These are phyloP conservation scores for Centella asiatica DNA, from an alignment of 129 eudicot species.

Conservation along the genomic window DNA sequence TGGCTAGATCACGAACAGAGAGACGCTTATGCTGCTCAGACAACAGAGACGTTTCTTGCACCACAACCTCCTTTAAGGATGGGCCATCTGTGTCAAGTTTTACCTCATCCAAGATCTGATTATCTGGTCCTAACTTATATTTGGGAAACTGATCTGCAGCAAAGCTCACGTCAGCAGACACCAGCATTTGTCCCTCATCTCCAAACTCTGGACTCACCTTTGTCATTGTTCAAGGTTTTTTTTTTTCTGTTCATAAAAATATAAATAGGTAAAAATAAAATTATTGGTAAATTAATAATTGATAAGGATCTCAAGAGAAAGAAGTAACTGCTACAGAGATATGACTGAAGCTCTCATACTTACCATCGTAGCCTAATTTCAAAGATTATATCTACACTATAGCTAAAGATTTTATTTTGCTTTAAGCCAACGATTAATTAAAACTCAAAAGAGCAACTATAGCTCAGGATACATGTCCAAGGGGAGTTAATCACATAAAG, in stretches of 20 bases:
- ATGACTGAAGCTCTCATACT: not conserved
- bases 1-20: slow-evolving; percentile 91
- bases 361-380: slow-evolving; percentile 2
- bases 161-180: slow-evolving; percentile 81
- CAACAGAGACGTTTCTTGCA: slow-evolving; percentile 61
- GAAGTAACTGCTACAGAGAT: not conserved
- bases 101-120: slow-evolving; percentile 73
- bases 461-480: not conserved
- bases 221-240: slow-evolving; percentile 44
- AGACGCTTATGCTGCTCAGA: slow-evolving; percentile 89
- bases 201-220: slow-evolving; percentile 80
- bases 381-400: no score
- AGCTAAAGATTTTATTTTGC: not conserved
- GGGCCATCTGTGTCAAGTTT: slow-evolving; percentile 63
- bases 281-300: not conserved
- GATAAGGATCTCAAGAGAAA: not conserved
- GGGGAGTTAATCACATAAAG: not conserved
- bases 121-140: slow-evolving; percentile 78
- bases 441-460: not conserved
- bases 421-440: not conserved
- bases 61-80: slow-evolving; percentile 75
- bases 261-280: not conserved
- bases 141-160: slow-evolving; percentile 66
- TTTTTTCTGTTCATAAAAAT: slow-evolving; percentile 17
- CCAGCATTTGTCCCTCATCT: slow-evolving; percentile 40